Base-by-base conservation (phyloP, 1,284 basidiomycete genomes). In the Farysia itapuensis region DNA sequence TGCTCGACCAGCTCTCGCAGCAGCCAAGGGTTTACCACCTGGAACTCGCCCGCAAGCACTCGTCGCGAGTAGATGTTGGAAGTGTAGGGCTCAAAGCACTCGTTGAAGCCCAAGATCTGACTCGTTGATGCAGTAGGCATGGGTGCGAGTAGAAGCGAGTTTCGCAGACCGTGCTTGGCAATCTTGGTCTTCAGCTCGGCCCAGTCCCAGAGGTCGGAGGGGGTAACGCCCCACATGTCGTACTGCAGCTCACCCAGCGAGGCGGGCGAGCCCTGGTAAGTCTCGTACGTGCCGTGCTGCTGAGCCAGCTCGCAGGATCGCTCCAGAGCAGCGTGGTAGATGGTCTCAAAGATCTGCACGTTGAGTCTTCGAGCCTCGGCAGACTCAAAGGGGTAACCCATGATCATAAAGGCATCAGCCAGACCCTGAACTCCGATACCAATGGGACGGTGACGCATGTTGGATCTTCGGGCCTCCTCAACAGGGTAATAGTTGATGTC, bases 121-220 rank as follows among this genome's bases (percentile, higher is more conserved):
- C 89, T 93, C 6, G 95, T 98, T 25, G 92, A 96, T 1, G 95
- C 95, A 19, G 95, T 99, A 1, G 95, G 95, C 95, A 98, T 98
- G 14, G 94, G 95, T 0, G 95, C 88, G 52, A 91, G 81, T 9
- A 98, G 82, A n/a, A 98, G 82, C 43, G 94, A 96, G 81, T 98
- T 98, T 60, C 93, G 81, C 38, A 98, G 80, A 53, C 95, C 95
- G 72, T 85, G 84, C 72, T 83, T 79, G n/a, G 86, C 85, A 49
- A 99, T 89, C 79, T 90, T 88, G 70, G 84, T 87, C 81, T 94
- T 96, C 75, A 98, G 81, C 45, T 81, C 79, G 2, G 83, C 78
- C 95, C 95, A 99, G 77, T 98, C 91, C 95, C 95, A 98, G 13
- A 97, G 83, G 50, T 87, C 86, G 18, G 89, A 89, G 13, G 95